Evolutionary conservation across 1,284 basidiomycete species (phyloP).

Genomic region (Hypsizygus ulmarius): DNA sequence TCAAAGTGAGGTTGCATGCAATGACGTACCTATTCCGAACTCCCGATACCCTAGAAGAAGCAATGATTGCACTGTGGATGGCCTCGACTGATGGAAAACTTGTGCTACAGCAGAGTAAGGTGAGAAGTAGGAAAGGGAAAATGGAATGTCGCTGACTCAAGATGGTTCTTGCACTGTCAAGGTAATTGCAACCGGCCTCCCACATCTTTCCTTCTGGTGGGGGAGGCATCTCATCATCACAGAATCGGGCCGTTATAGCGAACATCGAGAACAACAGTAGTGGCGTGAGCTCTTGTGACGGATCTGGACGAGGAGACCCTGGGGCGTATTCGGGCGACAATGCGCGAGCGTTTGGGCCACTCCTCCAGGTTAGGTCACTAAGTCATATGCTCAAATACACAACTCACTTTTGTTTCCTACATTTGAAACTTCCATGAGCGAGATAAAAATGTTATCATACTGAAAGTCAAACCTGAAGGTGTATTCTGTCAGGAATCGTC

Average conservation of each 20-base stretch:
- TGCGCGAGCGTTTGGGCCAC: slow-evolving; percentile 10
- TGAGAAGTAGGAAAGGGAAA: background rate
- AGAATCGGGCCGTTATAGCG: slow-evolving; percentile 72
- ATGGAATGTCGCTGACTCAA: slow-evolving; percentile 46
- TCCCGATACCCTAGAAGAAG: slow-evolving; percentile 78
- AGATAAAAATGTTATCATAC: slow-evolving; percentile 1
- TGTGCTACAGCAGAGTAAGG: slow-evolving; percentile 41
- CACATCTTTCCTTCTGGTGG: slow-evolving; percentile 59
- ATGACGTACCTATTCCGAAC: slow-evolving; percentile 65
- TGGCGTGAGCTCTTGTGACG: slow-evolving; percentile 63
- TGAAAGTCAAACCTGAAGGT: slow-evolving; percentile 44
- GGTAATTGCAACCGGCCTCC: slow-evolving; percentile 69
- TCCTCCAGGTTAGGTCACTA: background rate
- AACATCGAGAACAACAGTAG: slow-evolving; percentile 78
- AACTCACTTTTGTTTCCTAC: slow-evolving; percentile 22
- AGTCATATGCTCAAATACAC: background rate
- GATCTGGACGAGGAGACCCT: slow-evolving; percentile 41
- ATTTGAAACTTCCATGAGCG: background rate
- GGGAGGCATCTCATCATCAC: slow-evolving; percentile 44
- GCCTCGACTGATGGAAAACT: slow-evolving; percentile 62
- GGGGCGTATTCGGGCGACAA: slow-evolving; percentile 19
- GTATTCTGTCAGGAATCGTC: slow-evolving; percentile 67
- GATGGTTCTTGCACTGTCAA: slow-evolving; percentile 63
- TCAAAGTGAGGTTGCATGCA: background rate
- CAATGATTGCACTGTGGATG: slow-evolving; percentile 74